Evolutionary conservation across 1,284 basidiomycete species (phyloP).

Genomic region (Trichosporon inkin): DNA sequence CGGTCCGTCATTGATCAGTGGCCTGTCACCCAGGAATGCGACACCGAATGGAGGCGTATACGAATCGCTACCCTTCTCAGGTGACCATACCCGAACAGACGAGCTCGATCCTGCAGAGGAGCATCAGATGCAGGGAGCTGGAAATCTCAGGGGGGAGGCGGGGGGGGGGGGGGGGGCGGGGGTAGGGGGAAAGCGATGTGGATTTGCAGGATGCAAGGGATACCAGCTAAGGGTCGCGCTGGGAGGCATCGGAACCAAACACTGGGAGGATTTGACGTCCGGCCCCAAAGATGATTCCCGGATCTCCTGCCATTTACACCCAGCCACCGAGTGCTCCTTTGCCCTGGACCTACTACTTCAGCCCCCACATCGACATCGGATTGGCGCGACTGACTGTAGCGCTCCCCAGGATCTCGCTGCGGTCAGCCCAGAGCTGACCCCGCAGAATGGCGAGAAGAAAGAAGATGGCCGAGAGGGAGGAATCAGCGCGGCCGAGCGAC

Average conservation of each 20-base stretch:
- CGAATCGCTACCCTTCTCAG: background rate
- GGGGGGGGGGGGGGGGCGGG: background rate
- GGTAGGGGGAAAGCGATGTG: background rate
- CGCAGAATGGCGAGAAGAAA: too few species aligned
- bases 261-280: background rate
- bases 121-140: background rate
- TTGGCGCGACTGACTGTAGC: too few species aligned
- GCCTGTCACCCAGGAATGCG: background rate
- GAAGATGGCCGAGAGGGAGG: too few species aligned
- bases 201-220: too few species aligned
- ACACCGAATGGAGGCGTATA: background rate
- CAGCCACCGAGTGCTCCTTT: too few species aligned
- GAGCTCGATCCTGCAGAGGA: background rate
- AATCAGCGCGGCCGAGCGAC: too few species aligned
- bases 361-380: too few species aligned
- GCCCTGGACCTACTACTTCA: too few species aligned
- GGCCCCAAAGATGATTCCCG: background rate
- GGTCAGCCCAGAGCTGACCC: too few species aligned
- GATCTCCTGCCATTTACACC: too few species aligned
- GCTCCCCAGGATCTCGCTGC: too few species aligned
- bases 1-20: background rate
- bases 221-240: background rate
- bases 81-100: background rate
- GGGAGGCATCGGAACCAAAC: conserved; percentile 3
- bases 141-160: background rate